A percentile compares a stretch with the other conserved stretches of the same genome.
Conservation (phyloP, 2,329 filamentous ascomycete genomes). For the Didymella pinodella region DNA sequence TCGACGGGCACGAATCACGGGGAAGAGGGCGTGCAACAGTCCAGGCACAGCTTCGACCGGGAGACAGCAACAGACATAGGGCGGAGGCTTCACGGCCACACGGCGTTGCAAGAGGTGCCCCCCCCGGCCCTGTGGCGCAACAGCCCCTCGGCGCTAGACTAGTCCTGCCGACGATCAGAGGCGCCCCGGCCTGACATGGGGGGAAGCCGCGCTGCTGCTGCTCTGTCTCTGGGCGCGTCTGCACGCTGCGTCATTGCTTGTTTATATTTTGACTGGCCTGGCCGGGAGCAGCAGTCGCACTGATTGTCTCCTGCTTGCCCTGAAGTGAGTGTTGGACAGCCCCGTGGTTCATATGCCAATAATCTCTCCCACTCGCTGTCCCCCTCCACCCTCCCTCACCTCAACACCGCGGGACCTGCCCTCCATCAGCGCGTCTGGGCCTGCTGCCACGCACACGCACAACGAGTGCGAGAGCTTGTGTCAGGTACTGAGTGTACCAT, state of each 20-base stretch:
- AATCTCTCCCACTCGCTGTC: conserved; percentile 21
- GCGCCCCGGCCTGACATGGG: conserved; percentile 2
- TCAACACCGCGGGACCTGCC: conserved; percentile 7
- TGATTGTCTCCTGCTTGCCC: background rate
- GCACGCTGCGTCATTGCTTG: conserved; percentile 26
- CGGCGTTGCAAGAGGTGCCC: conserved; percentile 9
- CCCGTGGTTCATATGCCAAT: conserved; percentile 23
- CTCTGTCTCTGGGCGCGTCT: conserved; percentile 12
- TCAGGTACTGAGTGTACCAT: background rate
- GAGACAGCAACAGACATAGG: conserved; percentile 8
- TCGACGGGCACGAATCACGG: background rate
- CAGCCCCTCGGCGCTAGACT: conserved; percentile 33
- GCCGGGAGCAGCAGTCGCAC: conserved; percentile 10
- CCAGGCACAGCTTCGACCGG: conserved; percentile 2
- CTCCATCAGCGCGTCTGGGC: conserved; percentile 1
- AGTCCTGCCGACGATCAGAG: conserved; percentile 8
- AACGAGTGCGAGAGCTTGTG: background rate
- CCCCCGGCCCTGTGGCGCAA: conserved; percentile 10
- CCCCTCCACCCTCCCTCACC: conserved; percentile 13
- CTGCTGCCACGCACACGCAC: background rate
- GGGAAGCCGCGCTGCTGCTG: conserved; percentile 10
- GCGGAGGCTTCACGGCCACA: conserved; percentile 10
- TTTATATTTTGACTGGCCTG: background rate
- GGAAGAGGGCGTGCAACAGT: background rate
- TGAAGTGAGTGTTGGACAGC: background rate